Evolutionary conservation across 352 stramenopile species (phyloP).

Genomic region (Pythium sukuiense): DNA sequence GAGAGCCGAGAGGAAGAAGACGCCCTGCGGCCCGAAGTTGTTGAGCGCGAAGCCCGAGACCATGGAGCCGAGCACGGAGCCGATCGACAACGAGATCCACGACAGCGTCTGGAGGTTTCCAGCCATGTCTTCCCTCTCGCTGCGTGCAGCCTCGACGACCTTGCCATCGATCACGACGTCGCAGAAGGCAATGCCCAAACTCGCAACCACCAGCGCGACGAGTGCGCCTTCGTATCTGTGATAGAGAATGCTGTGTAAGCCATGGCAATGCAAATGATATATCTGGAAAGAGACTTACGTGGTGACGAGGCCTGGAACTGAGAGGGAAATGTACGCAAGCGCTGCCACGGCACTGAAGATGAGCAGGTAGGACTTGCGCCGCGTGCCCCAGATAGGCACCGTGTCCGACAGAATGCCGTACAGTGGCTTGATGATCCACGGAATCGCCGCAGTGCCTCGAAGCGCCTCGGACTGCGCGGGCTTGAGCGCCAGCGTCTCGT

Average conservation of each 20-base stretch:
- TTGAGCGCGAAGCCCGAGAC: conserved; percentile 62
- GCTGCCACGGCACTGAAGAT: conserved; percentile 67
- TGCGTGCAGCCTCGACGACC: conserved; percentile 69
- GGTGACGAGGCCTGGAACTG: conserved; percentile 53
- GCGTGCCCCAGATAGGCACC: conserved; percentile 68
- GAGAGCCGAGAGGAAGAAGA: conserved; percentile 76
- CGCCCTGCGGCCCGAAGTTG: conserved; percentile 54
- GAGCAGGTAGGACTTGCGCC: conserved; percentile 79
- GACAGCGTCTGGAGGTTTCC: conserved; percentile 79
- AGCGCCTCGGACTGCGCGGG: conserved; percentile 68
- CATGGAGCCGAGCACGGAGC: conserved; percentile 70
- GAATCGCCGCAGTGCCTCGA: conserved; percentile 63
- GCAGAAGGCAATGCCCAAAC: conserved; percentile 76
- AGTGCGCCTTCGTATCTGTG: conserved; percentile 49
- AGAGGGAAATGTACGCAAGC: conserved; percentile 59
- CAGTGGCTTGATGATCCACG: conserved; percentile 82
- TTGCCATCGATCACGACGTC: conserved; percentile 83
- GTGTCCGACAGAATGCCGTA: conserved; percentile 81
- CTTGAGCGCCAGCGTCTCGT: conserved; percentile 66
- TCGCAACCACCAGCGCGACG: conserved; percentile 66
- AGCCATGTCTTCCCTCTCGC: conserved; percentile 70
- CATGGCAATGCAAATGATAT: not conserved
- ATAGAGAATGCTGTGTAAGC: not conserved
- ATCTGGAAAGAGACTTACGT: conserved; percentile 31
- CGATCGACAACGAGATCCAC: conserved; percentile 72